Base-by-base conservation (phyloP, 2,329 filamentous ascomycete species). In the Cadophora sp. region DNA sequence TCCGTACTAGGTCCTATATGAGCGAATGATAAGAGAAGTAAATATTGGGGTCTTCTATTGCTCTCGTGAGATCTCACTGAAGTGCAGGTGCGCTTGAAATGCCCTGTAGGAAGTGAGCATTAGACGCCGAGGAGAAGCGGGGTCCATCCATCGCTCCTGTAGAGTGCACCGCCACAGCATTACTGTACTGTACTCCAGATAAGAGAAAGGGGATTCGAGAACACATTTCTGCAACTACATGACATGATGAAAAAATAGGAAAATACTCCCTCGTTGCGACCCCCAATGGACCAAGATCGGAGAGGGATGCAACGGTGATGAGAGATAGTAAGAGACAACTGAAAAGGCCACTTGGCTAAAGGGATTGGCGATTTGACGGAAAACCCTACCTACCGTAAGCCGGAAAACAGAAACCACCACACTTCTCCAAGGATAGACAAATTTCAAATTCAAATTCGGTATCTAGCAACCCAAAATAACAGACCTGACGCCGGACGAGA, bases 11-110 rank as follows among this genome's bases (percentile, higher is more conserved):
- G 16, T 48, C 16, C 7, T 48, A 4, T 20, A 8, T 5, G 16
- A 18, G n/a, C 18, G 18, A 8, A 48, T 20, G 45, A 4, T n/a
- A 20, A 20, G 6, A 20, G n/a, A 22, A 13, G 1, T 6, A 13
- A 24, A 11, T 48, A 48, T n/a, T 48, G n/a, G 13, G 45, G 50
- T 3, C 6, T 3, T 53, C 18, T 33, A 30, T 9, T 33, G 24
- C 27, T 53, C 50, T 53, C 50, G 50, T 53, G 16, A 53, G 50
- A 53, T 53, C 50, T 53, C 50, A 53, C 50, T n/a, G 7, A 33
- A 14, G 6, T 33, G 50, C 16, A 33, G 24, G 6, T 33, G 50
- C 16, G 48, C 22, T 30, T 16, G 36, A 39, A 39, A 13, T 11
- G 36, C 36, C 36, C 36, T 39, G 36, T 39, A 39, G 36, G 11